Evolutionary conservation across 148 eudicot species (phyloP).

Genomic region (Rhododendron vialii): DNA sequence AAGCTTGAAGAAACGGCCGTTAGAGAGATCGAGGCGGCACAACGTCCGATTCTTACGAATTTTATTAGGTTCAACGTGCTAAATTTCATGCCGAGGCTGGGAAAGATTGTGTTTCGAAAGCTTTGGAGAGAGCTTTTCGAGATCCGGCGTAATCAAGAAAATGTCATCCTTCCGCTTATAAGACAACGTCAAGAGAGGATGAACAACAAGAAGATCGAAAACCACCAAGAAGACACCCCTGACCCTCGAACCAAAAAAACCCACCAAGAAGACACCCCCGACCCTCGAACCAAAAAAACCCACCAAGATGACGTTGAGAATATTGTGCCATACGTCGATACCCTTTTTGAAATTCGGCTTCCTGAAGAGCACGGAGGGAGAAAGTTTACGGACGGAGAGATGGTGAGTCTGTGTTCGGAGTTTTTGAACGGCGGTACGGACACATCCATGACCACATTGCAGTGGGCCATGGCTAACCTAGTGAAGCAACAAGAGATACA

Average conservation of each 20-base stretch:
- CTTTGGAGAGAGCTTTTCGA: slow-evolving; percentile 23
- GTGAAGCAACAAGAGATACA: slow-evolving; percentile 1
- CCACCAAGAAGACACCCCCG: neutral
- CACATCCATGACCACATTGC: neutral
- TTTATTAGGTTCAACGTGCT: slow-evolving; percentile 20
- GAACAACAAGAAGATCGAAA: neutral
- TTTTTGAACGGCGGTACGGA: neutral
- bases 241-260: too few species aligned
- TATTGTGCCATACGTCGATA: slow-evolving; percentile 16
- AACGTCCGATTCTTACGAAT: slow-evolving; percentile 10
- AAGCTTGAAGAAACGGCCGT: slow-evolving; percentile 15
- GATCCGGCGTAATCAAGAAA: slow-evolving; percentile 10
- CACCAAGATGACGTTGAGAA: neutral
- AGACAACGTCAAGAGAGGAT: slow-evolving; percentile 9
- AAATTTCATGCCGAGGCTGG: slow-evolving; percentile 23
- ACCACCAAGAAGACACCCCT: neutral
- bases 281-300: too few species aligned
- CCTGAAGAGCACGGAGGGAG: neutral
- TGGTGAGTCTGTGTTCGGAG: slow-evolving; percentile 2
- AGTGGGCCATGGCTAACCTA: neutral
- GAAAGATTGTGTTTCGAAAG: slow-evolving; percentile 20
- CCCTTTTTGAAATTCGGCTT: slow-evolving; percentile 15
- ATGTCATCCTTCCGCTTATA: slow-evolving; percentile 24
- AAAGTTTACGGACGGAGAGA: neutral
- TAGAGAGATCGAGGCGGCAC: slow-evolving; percentile 19